A percentile compares a stretch with the other conserved stretches of the same genome.
Evolutionary conservation across 495 filamentous ascomycete species (phyloP).

Genomic region (Schizothecium vesticola): DNA sequence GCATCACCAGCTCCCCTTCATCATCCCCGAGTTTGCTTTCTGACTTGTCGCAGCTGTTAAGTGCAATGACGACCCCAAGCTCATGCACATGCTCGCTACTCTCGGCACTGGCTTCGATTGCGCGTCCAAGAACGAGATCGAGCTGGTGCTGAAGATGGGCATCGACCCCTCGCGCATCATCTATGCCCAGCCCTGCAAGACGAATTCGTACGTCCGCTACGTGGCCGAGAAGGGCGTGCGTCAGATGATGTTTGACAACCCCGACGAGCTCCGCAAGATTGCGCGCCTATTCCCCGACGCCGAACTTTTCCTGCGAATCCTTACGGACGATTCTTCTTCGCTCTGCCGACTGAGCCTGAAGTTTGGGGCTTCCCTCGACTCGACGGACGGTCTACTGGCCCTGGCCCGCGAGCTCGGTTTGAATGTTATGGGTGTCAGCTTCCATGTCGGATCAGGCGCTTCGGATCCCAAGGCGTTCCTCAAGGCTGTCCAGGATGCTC

Average conservation of each 20-base stretch:
- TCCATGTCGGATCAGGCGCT: conserved; percentile 95
- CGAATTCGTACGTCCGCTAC: conserved; percentile 91
- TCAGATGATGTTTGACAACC: conserved; percentile 99
- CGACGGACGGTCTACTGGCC: conserved; percentile 68
- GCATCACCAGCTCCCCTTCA: conserved; percentile 19
- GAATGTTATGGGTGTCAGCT: conserved; percentile 93
- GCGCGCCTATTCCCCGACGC: conserved; percentile 83
- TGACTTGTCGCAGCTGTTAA: conserved; percentile 68
- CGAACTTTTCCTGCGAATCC: conserved; percentile 86
- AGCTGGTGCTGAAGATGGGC: conserved; percentile 77
- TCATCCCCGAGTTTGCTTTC: conserved; percentile 1
- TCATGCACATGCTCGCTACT: conserved; percentile 78
- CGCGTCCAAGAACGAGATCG: conserved; percentile 94
- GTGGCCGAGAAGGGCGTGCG: conserved; percentile 78
- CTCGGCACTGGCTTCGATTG: conserved; percentile 97
- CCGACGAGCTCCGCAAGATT: conserved; percentile 97
- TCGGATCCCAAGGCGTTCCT: conserved; percentile 82
- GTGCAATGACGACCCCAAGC: conserved; percentile 90
- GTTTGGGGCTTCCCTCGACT: conserved; percentile 86
- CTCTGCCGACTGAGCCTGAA: conserved; percentile 93
- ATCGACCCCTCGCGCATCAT: conserved; percentile 91
- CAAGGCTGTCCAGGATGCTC: conserved; percentile 85
- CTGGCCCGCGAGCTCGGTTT: conserved; percentile 84
- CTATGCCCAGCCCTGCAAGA: conserved; percentile 99
- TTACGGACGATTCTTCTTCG: conserved; percentile 92